Conservation (phyloP, 306 rosid species). For the Fragaria ananassa region DNA sequence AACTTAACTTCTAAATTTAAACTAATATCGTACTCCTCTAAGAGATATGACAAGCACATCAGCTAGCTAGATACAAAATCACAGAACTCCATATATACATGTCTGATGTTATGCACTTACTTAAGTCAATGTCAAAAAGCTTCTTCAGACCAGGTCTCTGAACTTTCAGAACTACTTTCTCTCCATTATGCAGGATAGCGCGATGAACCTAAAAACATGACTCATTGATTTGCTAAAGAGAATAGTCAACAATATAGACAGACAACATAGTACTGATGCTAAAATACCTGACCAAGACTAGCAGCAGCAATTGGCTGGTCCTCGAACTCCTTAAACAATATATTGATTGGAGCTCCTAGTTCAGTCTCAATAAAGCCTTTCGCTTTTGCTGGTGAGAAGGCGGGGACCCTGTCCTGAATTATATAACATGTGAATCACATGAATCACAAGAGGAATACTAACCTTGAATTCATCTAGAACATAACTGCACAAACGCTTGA, state of each 20-base stretch:
- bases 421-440: slow-evolving; percentile 20
- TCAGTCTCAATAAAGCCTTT: slow-evolving; percentile 72
- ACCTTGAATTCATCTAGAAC: background rate
- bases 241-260: slow-evolving; percentile 4
- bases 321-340: slow-evolving; percentile 75
- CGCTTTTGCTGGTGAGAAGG: slow-evolving; percentile 80
- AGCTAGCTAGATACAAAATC: background rate
- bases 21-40: background rate
- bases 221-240: slow-evolving; percentile 16
- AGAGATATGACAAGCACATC: background rate
- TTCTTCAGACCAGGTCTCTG: slow-evolving; percentile 96
- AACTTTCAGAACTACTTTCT: slow-evolving; percentile 83
- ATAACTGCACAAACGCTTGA: background rate
- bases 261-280: slow-evolving; percentile 4
- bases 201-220: slow-evolving; percentile 70
- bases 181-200: slow-evolving; percentile 86
- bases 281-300: slow-evolving; percentile 89
- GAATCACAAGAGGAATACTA: slow-evolving; percentile 1
- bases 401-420: slow-evolving; percentile 84
- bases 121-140: slow-evolving; percentile 91
- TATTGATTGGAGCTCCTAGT: slow-evolving; percentile 59
- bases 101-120: slow-evolving; percentile 43
- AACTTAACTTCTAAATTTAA: background rate
- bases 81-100: background rate
- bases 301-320: slow-evolving; percentile 93